Percentiles rank a stretch among this genome's conserved stretches.
Evolutionary conservation across 2,329 filamentous ascomycete species (phyloP).

Genomic region (Aspergillus novofumigatus): DNA sequence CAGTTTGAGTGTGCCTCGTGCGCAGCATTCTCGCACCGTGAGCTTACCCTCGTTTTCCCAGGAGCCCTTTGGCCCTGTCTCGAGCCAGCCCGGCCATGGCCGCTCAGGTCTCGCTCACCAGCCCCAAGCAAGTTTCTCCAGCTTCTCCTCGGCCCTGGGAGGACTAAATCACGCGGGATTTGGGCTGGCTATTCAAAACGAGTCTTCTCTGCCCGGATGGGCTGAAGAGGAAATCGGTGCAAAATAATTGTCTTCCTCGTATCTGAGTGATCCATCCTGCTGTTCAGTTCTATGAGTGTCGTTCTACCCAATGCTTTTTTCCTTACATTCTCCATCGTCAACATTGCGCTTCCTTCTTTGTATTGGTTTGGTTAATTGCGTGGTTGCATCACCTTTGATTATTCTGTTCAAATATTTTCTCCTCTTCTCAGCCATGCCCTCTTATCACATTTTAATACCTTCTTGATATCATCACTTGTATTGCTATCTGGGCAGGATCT

Average conservation of each 20-base stretch:
- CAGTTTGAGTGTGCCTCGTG: conserved; percentile 50
- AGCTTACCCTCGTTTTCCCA: conserved; percentile 74
- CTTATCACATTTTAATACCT: conserved; percentile 27
- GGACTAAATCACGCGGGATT: conserved; percentile 56
- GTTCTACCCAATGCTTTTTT: conserved; percentile 17
- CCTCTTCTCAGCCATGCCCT: conserved; percentile 17
- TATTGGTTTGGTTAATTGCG: conserved; percentile 18
- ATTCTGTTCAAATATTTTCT: conserved; percentile 24
- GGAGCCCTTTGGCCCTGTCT: conserved; percentile 49
- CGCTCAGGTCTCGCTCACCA: conserved; percentile 38
- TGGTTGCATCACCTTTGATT: conserved; percentile 14
- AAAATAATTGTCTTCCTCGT: conserved; percentile 37
- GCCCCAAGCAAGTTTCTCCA: conserved; percentile 52
- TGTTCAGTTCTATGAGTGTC: conserved; percentile 13
- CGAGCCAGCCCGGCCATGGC: conserved; percentile 30
- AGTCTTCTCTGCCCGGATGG: conserved; percentile 58
- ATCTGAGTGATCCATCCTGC: conserved; percentile 12
- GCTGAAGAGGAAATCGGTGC: conserved; percentile 60
- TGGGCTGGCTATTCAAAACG: conserved; percentile 57
- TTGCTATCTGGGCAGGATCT: conserved; percentile 38
- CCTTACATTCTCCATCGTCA: conserved; percentile 16
- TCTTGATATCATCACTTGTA: conserved; percentile 33
- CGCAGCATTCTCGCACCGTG: conserved; percentile 73
- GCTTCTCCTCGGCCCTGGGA: conserved; percentile 56
- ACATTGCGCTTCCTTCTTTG: conserved; percentile 22